These are phyloP conservation scores for Solanum hybrid DNA, from an alignment of 305 asterid species.

Conservation along the genomic window DNA sequence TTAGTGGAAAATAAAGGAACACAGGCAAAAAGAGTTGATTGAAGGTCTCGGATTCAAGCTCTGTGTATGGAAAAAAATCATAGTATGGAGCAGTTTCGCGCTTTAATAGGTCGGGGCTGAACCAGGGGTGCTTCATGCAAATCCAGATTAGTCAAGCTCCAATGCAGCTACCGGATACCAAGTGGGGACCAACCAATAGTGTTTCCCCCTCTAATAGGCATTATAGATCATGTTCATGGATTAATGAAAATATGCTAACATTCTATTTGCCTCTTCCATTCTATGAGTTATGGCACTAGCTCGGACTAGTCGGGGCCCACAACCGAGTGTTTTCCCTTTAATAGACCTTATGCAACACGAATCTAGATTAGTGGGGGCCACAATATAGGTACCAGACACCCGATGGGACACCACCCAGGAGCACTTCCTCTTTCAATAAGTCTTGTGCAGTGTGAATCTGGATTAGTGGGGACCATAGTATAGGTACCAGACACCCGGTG, in stretches of 20 bases:
- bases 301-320: background rate
- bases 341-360: no score
- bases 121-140: background rate
- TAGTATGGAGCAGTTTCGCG: background rate
- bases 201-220: background rate
- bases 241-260: no score
- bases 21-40: no score
- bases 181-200: background rate
- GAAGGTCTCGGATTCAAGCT: background rate
- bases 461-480: no score
- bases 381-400: background rate
- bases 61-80: background rate
- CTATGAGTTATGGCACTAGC: background rate
- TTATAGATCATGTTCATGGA: background rate
- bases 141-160: background rate
- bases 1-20: no score
- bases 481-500: background rate
- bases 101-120: background rate
- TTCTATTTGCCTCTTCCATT: background rate
- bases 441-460: background rate
- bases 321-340: background rate
- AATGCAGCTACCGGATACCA: background rate
- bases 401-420: background rate
- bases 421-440: background rate
- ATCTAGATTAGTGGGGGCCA: no score